These are phyloP conservation scores for Colletotrichum magnum DNA, from an alignment of 2,329 filamentous ascomycete genomes.

Conservation along the genomic window DNA sequence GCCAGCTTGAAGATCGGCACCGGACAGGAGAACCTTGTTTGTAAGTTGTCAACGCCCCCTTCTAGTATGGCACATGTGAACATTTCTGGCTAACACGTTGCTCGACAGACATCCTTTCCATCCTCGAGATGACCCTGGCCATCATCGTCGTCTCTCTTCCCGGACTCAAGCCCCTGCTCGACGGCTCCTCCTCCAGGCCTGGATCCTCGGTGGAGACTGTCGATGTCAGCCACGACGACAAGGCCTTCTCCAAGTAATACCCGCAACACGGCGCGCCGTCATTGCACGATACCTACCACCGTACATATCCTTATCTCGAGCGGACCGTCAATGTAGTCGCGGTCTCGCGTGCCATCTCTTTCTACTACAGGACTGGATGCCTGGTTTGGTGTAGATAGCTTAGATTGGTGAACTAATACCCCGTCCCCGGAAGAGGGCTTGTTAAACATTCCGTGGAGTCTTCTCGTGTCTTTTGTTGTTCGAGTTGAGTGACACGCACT, in stretches of 20 bases:
- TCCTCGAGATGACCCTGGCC: constrained; percentile 44
- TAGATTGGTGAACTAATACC: background rate
- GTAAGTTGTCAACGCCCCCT: constrained; percentile 34
- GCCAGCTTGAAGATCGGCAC: constrained; percentile 44
- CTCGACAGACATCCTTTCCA: constrained; percentile 42
- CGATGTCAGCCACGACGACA: constrained; percentile 28
- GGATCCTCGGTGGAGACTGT: constrained; percentile 31
- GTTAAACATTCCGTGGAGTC: background rate
- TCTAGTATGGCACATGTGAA: background rate
- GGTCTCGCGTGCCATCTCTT: background rate
- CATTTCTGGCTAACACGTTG: background rate
- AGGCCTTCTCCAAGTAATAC: constrained; percentile 16
- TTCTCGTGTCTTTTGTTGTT: background rate
- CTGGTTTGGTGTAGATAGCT: background rate
- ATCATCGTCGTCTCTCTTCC: constrained; percentile 44
- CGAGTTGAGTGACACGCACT: background rate
- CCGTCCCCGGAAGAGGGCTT: background rate
- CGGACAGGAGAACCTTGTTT: constrained; percentile 46
- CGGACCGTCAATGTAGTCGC: no score
- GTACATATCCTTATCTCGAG: background rate
- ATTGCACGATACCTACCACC: background rate
- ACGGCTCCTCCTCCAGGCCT: constrained; percentile 18
- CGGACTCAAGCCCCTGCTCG: constrained; percentile 44
- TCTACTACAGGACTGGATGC: background rate
- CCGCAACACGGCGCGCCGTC: background rate